Evolutionary conservation across 495 filamentous ascomycete genomes (phyloP), one percentile per base, ranked within the genome.

Genomic region (Saxispiralis lemnorum): DNA sequence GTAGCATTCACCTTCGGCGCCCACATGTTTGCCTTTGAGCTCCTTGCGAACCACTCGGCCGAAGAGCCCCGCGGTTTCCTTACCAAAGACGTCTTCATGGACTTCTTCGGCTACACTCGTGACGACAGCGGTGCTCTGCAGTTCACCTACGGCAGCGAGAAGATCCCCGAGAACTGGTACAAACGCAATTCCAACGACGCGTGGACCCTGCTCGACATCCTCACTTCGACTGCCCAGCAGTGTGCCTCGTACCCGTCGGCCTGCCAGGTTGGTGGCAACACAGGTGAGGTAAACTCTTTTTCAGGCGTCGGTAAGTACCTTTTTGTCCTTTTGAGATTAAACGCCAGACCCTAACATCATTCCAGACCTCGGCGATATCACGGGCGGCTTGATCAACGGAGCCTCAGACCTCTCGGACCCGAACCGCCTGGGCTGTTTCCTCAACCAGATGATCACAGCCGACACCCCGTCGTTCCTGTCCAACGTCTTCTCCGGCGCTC

Each of bases 281-380:
- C 30, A 6, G 30, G n/a, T 6, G 19, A 20, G 11, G 20, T 43
- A 12, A 33, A 43, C 40, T 33, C 14, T 9, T 39, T 19, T 7
- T n/a, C 20, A 15, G 14, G 12, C 13, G 38, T 28, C 16, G 16
- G 16, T 17, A 14, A 35, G 16, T 35, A 6, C 12, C 34, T 12
- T 6, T 17, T 4, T 6, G 13, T 12, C 5, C 34, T 35, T 13
- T 12, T 4, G 6, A 35, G 34, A 4, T 5, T 28, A 5, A 9
- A 5, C 5, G 24, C 9, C 4, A 28, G 9, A 4, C 24, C 9
- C 24, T 28, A 35, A 35, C 34, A n/a, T 7, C 6, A 28, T 19
- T 21, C 19, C 31, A 18, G 31, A 43, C 40, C 40, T 43, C 20
- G 40, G 40, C 40, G 40, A 43, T 7, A n/a, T 43, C 12, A 14